phyloP scores from a whole-genome alignment of 2,329 filamentous ascomycete species.

The Pseudogymnoascus sp. region DNA sequence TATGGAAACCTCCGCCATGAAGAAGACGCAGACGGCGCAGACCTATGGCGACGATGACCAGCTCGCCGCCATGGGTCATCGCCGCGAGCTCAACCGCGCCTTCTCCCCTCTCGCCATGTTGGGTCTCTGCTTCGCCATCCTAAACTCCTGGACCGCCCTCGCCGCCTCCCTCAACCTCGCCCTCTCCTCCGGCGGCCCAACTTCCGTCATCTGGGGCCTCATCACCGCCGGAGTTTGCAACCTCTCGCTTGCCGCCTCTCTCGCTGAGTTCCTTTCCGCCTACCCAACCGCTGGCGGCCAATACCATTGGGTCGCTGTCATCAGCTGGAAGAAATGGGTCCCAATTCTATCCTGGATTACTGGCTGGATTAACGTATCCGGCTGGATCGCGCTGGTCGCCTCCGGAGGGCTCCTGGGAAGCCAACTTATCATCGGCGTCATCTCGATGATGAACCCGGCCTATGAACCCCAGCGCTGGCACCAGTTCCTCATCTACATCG shows the following conservation, averaged over 20 bases:
- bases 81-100: conserved; percentile 43
- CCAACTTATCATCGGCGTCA: conserved; percentile 41
- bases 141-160: conserved; percentile 36
- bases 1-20: not conserved
- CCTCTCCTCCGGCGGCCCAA: conserved; percentile 35
- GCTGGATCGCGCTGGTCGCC: conserved; percentile 44
- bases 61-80: conserved; percentile 43
- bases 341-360: conserved; percentile 33
- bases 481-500: conserved; percentile 32
- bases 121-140: conserved; percentile 40
- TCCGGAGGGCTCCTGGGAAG: conserved; percentile 42
- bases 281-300: conserved; percentile 37
- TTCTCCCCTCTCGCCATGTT: conserved; percentile 51
- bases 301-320: conserved; percentile 37
- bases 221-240: conserved; percentile 37
- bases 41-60: conserved; percentile 37
- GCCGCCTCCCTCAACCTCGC: conserved; percentile 29
- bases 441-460: conserved; percentile 40
- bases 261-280: conserved; percentile 35
- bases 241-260: conserved; percentile 33
- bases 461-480: conserved; percentile 59
- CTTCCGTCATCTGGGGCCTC: conserved; percentile 34
- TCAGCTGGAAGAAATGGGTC: conserved; percentile 33
- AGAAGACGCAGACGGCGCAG: not conserved
- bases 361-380: conserved; percentile 45